These are phyloP conservation scores for Talaromyces marneffei DNA, from an alignment of 2,329 filamentous ascomycete species.

Conservation along the genomic window DNA sequence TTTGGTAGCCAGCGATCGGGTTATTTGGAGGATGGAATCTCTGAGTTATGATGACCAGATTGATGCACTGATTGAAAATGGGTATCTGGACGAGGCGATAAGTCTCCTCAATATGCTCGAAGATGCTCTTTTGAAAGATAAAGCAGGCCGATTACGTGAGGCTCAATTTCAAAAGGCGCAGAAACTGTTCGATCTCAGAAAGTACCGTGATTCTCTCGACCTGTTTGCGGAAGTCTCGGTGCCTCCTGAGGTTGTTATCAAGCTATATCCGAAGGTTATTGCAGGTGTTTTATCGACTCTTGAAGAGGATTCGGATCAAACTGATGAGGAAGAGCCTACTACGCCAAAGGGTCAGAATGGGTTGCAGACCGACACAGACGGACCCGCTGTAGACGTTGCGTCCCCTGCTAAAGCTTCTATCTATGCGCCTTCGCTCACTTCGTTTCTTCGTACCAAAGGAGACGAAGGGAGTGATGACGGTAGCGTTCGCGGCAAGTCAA, in stretches of 20 bases:
- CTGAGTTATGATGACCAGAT: conserved; percentile 88
- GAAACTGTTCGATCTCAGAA: conserved; percentile 70
- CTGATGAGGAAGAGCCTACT: conserved; percentile 24
- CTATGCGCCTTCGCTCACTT: conserved; percentile 35
- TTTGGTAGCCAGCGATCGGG: conserved; percentile 82
- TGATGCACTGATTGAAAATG: conserved; percentile 67
- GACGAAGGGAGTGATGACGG: conserved; percentile 37
- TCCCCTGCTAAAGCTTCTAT: conserved; percentile 22
- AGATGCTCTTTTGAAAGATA: conserved; percentile 80
- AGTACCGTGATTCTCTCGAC: conserved; percentile 80
- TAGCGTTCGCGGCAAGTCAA: conserved; percentile 31
- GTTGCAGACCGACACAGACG: conserved; percentile 23
- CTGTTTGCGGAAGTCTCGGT: conserved; percentile 86
- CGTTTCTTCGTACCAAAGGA: conserved; percentile 30
- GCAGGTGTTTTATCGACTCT: conserved; percentile 71
- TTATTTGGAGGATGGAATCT: conserved; percentile 93
- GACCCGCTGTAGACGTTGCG: conserved; percentile 23
- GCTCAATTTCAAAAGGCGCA: conserved; percentile 92
- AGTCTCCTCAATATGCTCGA: conserved; percentile 85
- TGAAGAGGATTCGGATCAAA: conserved; percentile 42
- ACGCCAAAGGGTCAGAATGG: conserved; percentile 24
- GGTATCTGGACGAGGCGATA: conserved; percentile 81
- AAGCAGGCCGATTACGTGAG: conserved; percentile 71
- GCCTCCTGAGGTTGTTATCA: conserved; percentile 80
- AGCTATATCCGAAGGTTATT: conserved; percentile 75